These are phyloP conservation scores for Suillus paluster DNA, from an alignment of 768 basidiomycete species.

Conservation along the genomic window DNA sequence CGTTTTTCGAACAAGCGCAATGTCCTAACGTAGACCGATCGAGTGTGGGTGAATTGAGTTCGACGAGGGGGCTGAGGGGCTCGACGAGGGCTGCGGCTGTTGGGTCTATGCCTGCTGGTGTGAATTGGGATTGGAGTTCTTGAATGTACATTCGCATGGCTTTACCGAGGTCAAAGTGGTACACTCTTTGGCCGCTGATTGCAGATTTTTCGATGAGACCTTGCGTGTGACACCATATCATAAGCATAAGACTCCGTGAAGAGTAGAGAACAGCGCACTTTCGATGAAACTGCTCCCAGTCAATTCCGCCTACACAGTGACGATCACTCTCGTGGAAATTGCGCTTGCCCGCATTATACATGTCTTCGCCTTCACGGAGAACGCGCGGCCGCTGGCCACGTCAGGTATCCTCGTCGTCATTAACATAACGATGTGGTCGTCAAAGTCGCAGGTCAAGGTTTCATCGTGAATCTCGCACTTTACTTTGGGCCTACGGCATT, in stretches of 20 bases:
- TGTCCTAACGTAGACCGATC: too few species aligned
- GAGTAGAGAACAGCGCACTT: slow-evolving; percentile 66
- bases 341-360: slow-evolving; percentile 91
- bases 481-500: slow-evolving; percentile 93
- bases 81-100: slow-evolving; percentile 53
- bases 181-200: slow-evolving; percentile 89
- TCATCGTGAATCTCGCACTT: slow-evolving; percentile 96
- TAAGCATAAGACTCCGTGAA: background rate
- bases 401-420: slow-evolving; percentile 95
- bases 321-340: slow-evolving; percentile 75
- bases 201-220: slow-evolving; percentile 93
- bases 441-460: slow-evolving; percentile 76
- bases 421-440: slow-evolving; percentile 78
- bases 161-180: slow-evolving; percentile 81
- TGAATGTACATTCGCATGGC: slow-evolving; percentile 90
- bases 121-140: slow-evolving; percentile 87
- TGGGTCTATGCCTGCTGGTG: slow-evolving; percentile 78
- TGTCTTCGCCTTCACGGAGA: slow-evolving; percentile 92
- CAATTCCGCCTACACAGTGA: slow-evolving; percentile 95
- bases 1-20: too few species aligned
- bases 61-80: slow-evolving; percentile 34
- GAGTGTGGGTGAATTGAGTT: too few species aligned
- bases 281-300: slow-evolving; percentile 96
- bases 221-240: slow-evolving; percentile 39
- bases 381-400: slow-evolving; percentile 92